phyloP scores from a whole-genome alignment of 1,284 basidiomycete species.

The Xerocomus amazonicus region DNA sequence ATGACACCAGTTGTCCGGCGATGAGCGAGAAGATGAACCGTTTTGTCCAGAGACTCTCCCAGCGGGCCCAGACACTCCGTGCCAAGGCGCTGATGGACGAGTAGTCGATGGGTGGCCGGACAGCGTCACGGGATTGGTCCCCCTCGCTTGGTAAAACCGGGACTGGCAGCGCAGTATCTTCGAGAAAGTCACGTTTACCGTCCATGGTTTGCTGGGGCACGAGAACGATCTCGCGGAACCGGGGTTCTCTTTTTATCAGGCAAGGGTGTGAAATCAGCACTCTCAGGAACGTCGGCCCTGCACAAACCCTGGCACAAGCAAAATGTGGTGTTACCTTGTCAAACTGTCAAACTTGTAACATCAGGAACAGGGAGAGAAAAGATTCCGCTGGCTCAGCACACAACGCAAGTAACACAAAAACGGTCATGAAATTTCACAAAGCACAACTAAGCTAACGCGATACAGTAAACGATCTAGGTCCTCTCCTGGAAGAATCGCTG shows the following conservation, averaged over 20 bases:
- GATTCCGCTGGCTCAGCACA: neutral
- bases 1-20: slow-evolving; percentile 76
- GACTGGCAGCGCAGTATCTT: slow-evolving; percentile 4
- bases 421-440: too few relatives aligned
- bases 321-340: slow-evolving; percentile 9
- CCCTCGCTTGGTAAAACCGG: slow-evolving; percentile 1
- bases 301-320: neutral
- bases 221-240: neutral
- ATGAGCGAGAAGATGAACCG: slow-evolving; percentile 65
- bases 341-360: neutral
- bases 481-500: slow-evolving; percentile 88
- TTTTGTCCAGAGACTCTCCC: slow-evolving; percentile 70
- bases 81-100: slow-evolving; percentile 52
- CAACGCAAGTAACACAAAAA: neutral
- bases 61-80: slow-evolving; percentile 51
- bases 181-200: slow-evolving; percentile 19
- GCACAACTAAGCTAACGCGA: slow-evolving; percentile 1
- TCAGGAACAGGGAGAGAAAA: neutral
- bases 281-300: neutral
- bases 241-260: slow-evolving; percentile 14
- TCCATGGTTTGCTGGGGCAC: slow-evolving; percentile 25
- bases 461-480: slow-evolving; percentile 58
- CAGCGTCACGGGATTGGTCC: neutral
- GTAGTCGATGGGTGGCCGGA: slow-evolving; percentile 57
- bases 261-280: slow-evolving; percentile 1